phyloP scores from a whole-genome alignment of 371 early-diverging fungal genomes.

The Syncephalastrum contaminatum region DNA sequence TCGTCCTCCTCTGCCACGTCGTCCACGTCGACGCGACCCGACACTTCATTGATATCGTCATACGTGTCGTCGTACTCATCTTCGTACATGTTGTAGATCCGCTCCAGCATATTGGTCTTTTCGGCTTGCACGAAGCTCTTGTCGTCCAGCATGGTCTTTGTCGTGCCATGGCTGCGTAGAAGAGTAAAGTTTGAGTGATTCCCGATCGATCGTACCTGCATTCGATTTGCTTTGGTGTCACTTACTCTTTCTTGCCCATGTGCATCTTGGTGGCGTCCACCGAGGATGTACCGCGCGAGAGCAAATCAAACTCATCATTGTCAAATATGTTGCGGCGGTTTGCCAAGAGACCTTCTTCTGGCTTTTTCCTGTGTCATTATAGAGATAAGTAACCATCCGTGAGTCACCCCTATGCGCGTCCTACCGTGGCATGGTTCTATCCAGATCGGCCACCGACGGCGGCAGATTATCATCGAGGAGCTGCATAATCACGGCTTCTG shows the following conservation, averaged over 20 bases:
- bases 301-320: conserved; percentile 91
- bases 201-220: not conserved
- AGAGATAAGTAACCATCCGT: not conserved
- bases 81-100: conserved; percentile 67
- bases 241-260: conserved; percentile 70
- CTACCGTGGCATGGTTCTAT: conserved; percentile 56
- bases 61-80: conserved; percentile 94
- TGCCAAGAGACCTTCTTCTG: not conserved
- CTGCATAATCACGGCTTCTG: conserved; percentile 73
- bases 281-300: conserved; percentile 44
- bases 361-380: too few relatives aligned
- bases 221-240: conserved; percentile 1
- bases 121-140: conserved; percentile 54
- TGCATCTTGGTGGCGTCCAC: conserved; percentile 67
- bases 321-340: conserved; percentile 85
- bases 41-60: conserved; percentile 71
- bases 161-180: conserved; percentile 34
- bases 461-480: conserved; percentile 77
- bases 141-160: conserved; percentile 52
- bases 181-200: not conserved
- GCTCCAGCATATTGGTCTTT: conserved; percentile 61
- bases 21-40: conserved; percentile 52
- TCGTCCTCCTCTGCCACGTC: conserved; percentile 59
- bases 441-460: conserved; percentile 58
- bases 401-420: not conserved